Evolutionary conservation across 169 alveolate species (phyloP).

Genomic region (Eimeria acervulina): DNA sequence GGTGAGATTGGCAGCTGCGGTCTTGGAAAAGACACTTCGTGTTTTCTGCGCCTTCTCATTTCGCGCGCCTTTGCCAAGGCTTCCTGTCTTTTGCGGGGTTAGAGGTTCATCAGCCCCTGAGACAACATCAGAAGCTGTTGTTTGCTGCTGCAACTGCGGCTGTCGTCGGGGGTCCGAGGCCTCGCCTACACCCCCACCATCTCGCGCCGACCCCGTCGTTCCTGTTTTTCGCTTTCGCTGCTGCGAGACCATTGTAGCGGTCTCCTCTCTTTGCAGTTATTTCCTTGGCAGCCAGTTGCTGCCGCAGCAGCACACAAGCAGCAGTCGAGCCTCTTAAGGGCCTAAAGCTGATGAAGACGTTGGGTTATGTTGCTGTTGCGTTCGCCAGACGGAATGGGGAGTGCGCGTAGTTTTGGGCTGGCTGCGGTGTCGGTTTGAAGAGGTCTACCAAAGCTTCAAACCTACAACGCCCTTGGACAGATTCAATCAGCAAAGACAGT

Average conservation of each 20-base stretch:
- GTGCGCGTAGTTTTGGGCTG: neutral
- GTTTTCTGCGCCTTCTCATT: slow-evolving; percentile 14
- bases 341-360: neutral
- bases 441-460: neutral
- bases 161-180: neutral
- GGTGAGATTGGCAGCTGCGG: slow-evolving; percentile 7
- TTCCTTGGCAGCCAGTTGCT: neutral
- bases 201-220: neutral
- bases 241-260: neutral
- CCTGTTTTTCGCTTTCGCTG: slow-evolving; percentile 53
- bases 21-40: neutral
- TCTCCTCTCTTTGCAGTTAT: neutral
- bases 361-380: neutral
- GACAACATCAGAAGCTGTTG: neutral
- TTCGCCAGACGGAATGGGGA: neutral
- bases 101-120: neutral
- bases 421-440: neutral
- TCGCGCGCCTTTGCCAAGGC: neutral
- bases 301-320: slow-evolving; percentile 13
- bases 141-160: slow-evolving; percentile 24
- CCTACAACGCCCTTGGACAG: too few species aligned
- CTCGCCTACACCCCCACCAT: slow-evolving; percentile 7
- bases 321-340: neutral
- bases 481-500: neutral
- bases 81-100: slow-evolving; percentile 13